Base-by-base conservation (phyloP, 371 early-diverging fungal genomes). In the Funneliformis caledonium region DNA sequence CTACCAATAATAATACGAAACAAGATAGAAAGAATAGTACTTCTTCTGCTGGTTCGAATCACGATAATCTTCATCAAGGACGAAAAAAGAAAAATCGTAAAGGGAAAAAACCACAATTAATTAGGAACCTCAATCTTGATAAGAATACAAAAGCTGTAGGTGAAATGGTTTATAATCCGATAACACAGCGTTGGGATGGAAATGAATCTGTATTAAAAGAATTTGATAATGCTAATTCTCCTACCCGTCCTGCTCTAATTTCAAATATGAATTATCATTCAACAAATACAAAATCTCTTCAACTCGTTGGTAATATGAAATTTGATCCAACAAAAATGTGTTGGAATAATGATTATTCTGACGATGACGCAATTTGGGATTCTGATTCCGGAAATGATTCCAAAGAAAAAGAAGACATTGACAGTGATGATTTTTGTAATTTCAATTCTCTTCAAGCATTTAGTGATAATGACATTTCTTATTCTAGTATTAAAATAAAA, bases 161-260 rank as follows among this genome's bases (percentile, higher is more conserved):
- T n/a, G 77, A 77, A 65, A 77, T 77, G 77, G 52, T 65, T 45
- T 77, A 77, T 65, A 77, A 77, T 65, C 77, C 77, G 7, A 22
- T 56, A 26, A 47, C 65, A 12, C 67, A 67, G 65, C 33, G 67
- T 50, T 77, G 77, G 77, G 77, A 77, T 48, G 77, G 77, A 22
- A 77, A 77, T 33, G 77, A 77, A 47, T 77, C 67, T n/a, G 31
- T 64, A 14, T 26, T 77, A 22, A 77, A 77, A 48, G 77, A 77
- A 2, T 77, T 77, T 50, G 64, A 77, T 22, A 56, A 56, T 56
- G n/a, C 19, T 56, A 6, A 19, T 16, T 4, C 72, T 11, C 22
- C 52, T 31, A 16, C 19, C 16, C 42, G 70, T 43, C 70, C 42
- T 22, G 72, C 72, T 56, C 50, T 74, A 8, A 74, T 56, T 22